phyloP scores from a whole-genome alignment of 768 basidiomycete species.

The Pleurotus djamor region DNA sequence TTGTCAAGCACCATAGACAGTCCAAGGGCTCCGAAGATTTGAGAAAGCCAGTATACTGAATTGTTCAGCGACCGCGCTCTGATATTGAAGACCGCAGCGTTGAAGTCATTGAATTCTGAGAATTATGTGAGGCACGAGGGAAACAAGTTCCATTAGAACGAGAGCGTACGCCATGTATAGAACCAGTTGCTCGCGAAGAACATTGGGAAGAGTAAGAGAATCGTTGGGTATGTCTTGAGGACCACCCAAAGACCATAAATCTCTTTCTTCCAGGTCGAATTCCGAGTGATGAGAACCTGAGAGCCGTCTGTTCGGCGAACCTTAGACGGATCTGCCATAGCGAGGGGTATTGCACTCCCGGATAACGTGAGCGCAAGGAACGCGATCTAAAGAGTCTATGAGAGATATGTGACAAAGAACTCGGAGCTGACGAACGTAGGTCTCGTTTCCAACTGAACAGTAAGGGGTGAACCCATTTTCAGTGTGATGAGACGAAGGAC shows the following conservation, averaged over 20 bases:
- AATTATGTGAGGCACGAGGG: neutral
- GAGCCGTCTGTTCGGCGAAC: conserved; percentile 76
- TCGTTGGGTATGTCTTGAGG: conserved; percentile 65
- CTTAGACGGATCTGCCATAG: conserved; percentile 69
- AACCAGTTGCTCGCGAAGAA: conserved; percentile 84
- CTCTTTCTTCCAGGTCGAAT: conserved; percentile 83
- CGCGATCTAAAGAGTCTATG: conserved; percentile 48
- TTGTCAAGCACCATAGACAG: conserved; percentile 71
- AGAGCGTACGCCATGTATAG: conserved; percentile 69
- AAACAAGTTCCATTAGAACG: neutral
- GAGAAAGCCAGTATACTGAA: conserved; percentile 77
- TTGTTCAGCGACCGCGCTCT: conserved; percentile 75
- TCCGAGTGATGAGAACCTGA: conserved; percentile 53
- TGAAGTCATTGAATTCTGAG: conserved; percentile 75
- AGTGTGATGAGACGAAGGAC: neutral
- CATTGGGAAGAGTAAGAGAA: conserved; percentile 85
- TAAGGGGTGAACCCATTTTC: neutral
- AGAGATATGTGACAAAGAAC: neutral
- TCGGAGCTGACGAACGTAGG: conserved; percentile 51
- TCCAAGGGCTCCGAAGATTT: conserved; percentile 70
- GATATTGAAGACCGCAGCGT: conserved; percentile 75
- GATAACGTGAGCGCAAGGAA: conserved; percentile 72
- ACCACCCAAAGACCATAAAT: conserved; percentile 66
- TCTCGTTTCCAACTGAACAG: conserved; percentile 58
- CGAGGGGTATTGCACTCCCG: conserved; percentile 62